Evolutionary conservation across 495 filamentous ascomycete genomes (phyloP).

Genomic region (Tuber microsphaerosporum): DNA sequence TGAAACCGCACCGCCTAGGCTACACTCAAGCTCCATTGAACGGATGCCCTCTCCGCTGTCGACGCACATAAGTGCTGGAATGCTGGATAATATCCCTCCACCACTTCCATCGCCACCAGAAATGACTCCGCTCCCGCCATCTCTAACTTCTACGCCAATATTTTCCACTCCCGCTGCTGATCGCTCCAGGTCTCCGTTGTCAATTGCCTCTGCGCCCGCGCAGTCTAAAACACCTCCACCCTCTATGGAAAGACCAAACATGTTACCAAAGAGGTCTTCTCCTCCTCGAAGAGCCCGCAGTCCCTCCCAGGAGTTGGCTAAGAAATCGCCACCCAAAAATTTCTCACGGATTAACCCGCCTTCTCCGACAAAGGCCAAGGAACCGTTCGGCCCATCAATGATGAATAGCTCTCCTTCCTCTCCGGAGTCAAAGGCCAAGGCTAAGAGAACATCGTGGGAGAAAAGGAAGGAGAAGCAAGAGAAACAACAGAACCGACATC

Average conservation of each 20-base stretch:
- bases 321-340: constrained; percentile 25
- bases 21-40: constrained; percentile 38
- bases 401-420: constrained; percentile 20
- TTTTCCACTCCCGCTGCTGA: constrained; percentile 29
- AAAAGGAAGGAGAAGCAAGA: constrained; percentile 40
- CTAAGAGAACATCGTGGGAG: constrained; percentile 38
- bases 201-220: constrained; percentile 22
- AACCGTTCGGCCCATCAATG: constrained; percentile 7
- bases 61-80: constrained; percentile 38
- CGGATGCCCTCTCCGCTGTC: constrained; percentile 39
- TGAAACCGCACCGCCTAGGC: constrained; percentile 32
- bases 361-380: constrained; percentile 27
- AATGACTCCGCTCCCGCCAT: constrained; percentile 34
- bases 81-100: constrained; percentile 23
- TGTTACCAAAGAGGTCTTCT: constrained; percentile 25
- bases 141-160: constrained; percentile 30
- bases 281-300: constrained; percentile 29
- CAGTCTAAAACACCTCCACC: constrained; percentile 18
- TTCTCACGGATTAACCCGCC: constrained; percentile 18
- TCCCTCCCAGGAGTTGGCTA: constrained; percentile 26
- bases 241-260: constrained; percentile 23
- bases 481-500: constrained; percentile 23
- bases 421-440: constrained; percentile 28
- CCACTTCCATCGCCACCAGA: constrained; percentile 30
- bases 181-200: constrained; percentile 32